phyloP scores from a whole-genome alignment of 2,329 filamentous ascomycete genomes.

The Trichoderma atroviride region DNA sequence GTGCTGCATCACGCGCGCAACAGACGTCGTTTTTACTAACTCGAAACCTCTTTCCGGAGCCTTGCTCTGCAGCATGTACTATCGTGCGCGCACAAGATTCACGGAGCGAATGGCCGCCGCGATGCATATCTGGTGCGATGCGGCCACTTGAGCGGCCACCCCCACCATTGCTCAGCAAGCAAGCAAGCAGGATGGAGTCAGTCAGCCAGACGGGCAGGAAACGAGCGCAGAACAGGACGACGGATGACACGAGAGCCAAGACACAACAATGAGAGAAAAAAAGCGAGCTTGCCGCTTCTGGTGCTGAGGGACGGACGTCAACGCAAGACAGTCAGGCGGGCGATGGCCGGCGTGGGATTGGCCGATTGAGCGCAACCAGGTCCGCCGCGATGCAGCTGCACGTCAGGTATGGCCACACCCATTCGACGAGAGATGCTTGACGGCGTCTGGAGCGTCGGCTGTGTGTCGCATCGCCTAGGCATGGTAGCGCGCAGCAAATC shows the following conservation, averaged over 20 bases:
- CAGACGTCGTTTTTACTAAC: constrained; percentile 16
- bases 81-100: constrained; percentile 2
- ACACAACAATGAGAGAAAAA: constrained; percentile 13
- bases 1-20: constrained; percentile 27
- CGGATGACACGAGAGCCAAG: constrained; percentile 6
- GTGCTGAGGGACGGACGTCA: constrained; percentile 12
- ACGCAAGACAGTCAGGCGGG: constrained; percentile 27
- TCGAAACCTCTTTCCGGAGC: constrained; percentile 13
- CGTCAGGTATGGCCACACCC: constrained; percentile 26
- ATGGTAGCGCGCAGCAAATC: constrained; percentile 25
- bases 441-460: constrained; percentile 26
- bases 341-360: constrained; percentile 24
- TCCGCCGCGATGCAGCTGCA: constrained; percentile 28
- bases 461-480: constrained; percentile 23
- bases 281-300: constrained; percentile 25
- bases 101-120: constrained; percentile 21
- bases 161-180: constrained; percentile 5
- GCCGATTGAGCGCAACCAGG: constrained; percentile 22
- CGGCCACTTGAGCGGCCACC: constrained; percentile 22
- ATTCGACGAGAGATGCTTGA: constrained; percentile 24
- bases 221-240: constrained; percentile 4
- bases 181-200: neutral
- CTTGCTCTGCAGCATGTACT: constrained; percentile 25
- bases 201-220: neutral
- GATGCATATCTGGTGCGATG: constrained; percentile 27